Base-by-base conservation (phyloP, 1,284 basidiomycete species). In the Exobasidium cylindrosporum region DNA sequence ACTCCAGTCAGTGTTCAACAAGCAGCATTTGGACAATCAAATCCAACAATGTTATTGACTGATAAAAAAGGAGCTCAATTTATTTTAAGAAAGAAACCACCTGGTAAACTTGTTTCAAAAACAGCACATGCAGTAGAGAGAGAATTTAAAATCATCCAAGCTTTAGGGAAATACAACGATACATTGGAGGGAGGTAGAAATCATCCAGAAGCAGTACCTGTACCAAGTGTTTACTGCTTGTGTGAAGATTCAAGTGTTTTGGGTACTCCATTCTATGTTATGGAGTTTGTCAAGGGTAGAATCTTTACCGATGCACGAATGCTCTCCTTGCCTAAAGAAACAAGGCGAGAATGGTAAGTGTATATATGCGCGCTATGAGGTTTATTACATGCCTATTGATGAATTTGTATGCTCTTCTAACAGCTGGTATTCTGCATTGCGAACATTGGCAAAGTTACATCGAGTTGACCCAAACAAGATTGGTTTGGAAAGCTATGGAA, bases 71-170 rank as follows among this genome's bases (percentile, higher is more conserved):
- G 71, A 58, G 85, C 76, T 1, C 86, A 85, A n/a, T 92, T 87
- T 68, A 94, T 97, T 1, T 83, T 97, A 54, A 89, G 94, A 31
- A 93, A 96, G 81, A 95, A 96, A 77, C 94, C 94, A n/a, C 87
- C 88, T 0, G 94, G 94, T 0, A 83, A 87, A 47, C 86, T 97
- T 1, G 82, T 97, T 14, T 91, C 90, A 0, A 84, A 87, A 56
- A 97, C 93, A 1, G 94, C 94, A 0, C 94, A 97, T 78, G 90
- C 94, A 75, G 87, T 97, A 53, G 94, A 97, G 77, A 87, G 94
- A 49, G 94, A 97, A 83, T 96, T 88, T 81, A 85, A 84, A 29
- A 87, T 96, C 68, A 84, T 97, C 21, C 81, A 83, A 31, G 89
- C 91, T 0, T 82, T 76, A 4, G 44, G 56, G 28, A 40, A 49